phyloP scores from a whole-genome alignment of 768 basidiomycete species.

The Boletus rufocinnamomeus region DNA sequence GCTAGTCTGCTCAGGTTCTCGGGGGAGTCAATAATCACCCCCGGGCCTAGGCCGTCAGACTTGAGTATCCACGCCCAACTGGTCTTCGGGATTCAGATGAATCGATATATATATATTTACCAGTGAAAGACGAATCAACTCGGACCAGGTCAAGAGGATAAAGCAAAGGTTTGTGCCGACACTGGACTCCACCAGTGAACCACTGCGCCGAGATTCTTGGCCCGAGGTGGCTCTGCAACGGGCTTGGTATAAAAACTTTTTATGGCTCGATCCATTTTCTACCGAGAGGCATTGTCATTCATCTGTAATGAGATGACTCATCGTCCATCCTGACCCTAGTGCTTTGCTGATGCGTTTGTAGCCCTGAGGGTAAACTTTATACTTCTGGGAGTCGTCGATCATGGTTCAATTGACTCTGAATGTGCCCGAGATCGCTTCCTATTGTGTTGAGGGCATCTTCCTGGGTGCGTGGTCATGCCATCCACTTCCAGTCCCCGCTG shows the following conservation, averaged over 20 bases:
- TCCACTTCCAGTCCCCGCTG: neutral
- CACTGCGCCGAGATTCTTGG: neutral
- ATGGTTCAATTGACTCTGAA: slow-evolving; percentile 10
- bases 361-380: neutral
- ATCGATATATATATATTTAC: neutral
- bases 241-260: neutral
- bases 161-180: neutral
- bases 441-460: slow-evolving; percentile 17
- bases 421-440: slow-evolving; percentile 10
- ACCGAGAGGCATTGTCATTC: neutral
- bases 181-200: no score
- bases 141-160: neutral
- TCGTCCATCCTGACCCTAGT: neutral
- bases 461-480: slow-evolving; percentile 16
- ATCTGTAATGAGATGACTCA: neutral
- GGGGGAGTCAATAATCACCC: neutral
- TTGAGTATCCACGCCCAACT: neutral
- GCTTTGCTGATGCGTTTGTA: neutral
- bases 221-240: neutral
- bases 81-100: neutral
- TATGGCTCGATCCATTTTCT: neutral
- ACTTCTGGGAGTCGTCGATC: neutral
- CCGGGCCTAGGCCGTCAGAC: neutral
- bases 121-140: neutral
- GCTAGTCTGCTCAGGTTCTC: no score